Evolutionary conservation across 208 protist species (phyloP).

Genomic region (Trypanosoma vivax): DNA sequence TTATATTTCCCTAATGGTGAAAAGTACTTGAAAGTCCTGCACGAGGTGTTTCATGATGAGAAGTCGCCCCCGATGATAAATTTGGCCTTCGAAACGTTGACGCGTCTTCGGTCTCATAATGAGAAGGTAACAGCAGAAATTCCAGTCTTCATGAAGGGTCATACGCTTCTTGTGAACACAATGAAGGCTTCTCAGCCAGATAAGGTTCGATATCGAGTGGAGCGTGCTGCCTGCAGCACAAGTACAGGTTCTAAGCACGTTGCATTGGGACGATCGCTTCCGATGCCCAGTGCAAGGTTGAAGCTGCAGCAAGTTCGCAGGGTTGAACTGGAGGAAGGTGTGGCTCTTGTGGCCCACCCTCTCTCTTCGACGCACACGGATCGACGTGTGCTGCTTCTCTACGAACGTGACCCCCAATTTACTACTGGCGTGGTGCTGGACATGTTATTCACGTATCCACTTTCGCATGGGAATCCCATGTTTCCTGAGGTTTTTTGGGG

Average conservation of each 20-base stretch:
- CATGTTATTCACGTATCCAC: conserved; percentile 65
- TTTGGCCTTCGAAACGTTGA: conserved; percentile 67
- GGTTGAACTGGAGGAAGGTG: conserved; percentile 53
- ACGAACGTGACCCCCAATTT: conserved; percentile 48
- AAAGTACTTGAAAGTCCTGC: conserved; percentile 49
- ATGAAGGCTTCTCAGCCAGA: conserved; percentile 25
- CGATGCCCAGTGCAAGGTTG: conserved; percentile 38
- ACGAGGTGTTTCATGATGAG: conserved; percentile 41
- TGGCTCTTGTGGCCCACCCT: conserved; percentile 70
- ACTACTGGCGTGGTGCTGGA: conserved; percentile 76
- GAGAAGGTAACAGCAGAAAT: conserved; percentile 52
- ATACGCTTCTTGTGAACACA: conserved; percentile 25
- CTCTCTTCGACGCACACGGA: conserved; percentile 77
- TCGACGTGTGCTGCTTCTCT: conserved; percentile 74
- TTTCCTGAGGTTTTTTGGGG: conserved; percentile 90
- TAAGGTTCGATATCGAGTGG: conserved; percentile 36
- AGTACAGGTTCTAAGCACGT: conserved; percentile 26
- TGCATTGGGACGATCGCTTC: conserved; percentile 17
- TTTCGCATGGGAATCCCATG: conserved; percentile 78
- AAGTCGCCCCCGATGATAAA: conserved; percentile 32
- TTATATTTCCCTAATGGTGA: conserved; percentile 49
- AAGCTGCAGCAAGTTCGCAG: conserved; percentile 28
- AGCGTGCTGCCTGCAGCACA: conserved; percentile 17
- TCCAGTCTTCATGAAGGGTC: conserved; percentile 42
- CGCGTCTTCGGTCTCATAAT: conserved; percentile 57